phyloP scores from a whole-genome alignment of 2,329 filamentous ascomycete species.

The Fusarium oxysporum region DNA sequence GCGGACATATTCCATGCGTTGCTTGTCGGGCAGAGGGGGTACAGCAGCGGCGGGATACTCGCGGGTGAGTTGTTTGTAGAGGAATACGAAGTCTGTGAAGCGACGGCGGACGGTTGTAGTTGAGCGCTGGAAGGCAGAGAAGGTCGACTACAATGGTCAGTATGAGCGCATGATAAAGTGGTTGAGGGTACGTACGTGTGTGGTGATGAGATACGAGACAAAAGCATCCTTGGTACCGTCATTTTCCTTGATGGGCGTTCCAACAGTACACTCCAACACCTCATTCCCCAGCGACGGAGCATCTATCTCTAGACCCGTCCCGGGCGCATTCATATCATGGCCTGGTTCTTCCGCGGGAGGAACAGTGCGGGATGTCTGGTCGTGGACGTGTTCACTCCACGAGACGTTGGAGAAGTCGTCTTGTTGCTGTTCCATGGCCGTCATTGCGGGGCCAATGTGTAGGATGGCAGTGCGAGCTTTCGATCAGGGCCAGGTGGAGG shows the following conservation, averaged over 20 bases:
- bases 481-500: neutral
- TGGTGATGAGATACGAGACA: slow-evolving; percentile 94
- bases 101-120: slow-evolving; percentile 85
- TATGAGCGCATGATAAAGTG: neutral
- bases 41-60: slow-evolving; percentile 94
- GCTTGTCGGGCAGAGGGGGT: slow-evolving; percentile 95
- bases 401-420: slow-evolving; percentile 86
- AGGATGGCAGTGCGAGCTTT: neutral
- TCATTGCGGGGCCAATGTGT: slow-evolving; percentile 33
- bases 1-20: slow-evolving; percentile 98
- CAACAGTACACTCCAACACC: slow-evolving; percentile 84
- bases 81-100: slow-evolving; percentile 97
- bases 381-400: slow-evolving; percentile 73
- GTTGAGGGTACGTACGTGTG: slow-evolving; percentile 69
- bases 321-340: slow-evolving; percentile 57
- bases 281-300: slow-evolving; percentile 76
- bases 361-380: slow-evolving; percentile 48
- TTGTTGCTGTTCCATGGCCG: slow-evolving; percentile 62
- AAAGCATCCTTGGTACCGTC: slow-evolving; percentile 97
- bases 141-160: slow-evolving; percentile 76
- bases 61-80: slow-evolving; percentile 88
- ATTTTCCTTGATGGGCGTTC: slow-evolving; percentile 90
- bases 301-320: slow-evolving; percentile 65
- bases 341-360: slow-evolving; percentile 45
- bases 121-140: slow-evolving; percentile 88